Evolutionary conservation across 2,329 filamentous ascomycete genomes (phyloP), one percentile per base, ranked within the genome.

Genomic region (Fusarium sp.): DNA sequence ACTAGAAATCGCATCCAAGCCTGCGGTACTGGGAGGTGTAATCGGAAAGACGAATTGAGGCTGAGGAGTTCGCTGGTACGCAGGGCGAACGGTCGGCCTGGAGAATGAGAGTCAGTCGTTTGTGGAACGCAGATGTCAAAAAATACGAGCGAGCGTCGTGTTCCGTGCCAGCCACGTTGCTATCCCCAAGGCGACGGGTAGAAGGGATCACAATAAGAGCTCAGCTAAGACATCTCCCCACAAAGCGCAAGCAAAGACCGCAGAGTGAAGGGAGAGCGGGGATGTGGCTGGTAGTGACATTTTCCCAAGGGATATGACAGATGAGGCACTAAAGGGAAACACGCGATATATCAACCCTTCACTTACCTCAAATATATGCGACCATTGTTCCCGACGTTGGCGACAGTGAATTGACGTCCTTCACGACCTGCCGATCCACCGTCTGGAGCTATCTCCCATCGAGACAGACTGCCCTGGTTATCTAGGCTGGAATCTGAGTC

Each of bases 381-480:
- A 44, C 93, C 93, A 82, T 95, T 94, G 80, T 94, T 93, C 30
- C 93, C 93, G 68, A 96, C 93, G 81, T 95, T 95, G 57, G 92
- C 90, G 62, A 96, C 93, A 5, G 92, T 91, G 80, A 96, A 95
- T 78, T 94, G 91, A 62, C 92, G 89, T 55, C 90, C 91, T 79
- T 91, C 90, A 68, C 91, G 87, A 39, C 89, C 88, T 62, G 86
- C 89, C 52, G 90, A 89, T 65, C 86, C 83, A 66, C 88, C 88
- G 78, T 94, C 92, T 17, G 88, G 86, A n/a, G 86, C 83, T 65
- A 90, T 84, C 61, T 90, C 88, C 76, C 84, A 85, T 78, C 86
- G 89, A 34, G 68, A 45, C 28, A 67, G 61, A 50, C 59, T 75
- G 26, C 66, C 69, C 51, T 77, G 72, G 51, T 66, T 59, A 28